Conservation (phyloP, 2,329 filamentous ascomycete species). For the Onygena corvina region DNA sequence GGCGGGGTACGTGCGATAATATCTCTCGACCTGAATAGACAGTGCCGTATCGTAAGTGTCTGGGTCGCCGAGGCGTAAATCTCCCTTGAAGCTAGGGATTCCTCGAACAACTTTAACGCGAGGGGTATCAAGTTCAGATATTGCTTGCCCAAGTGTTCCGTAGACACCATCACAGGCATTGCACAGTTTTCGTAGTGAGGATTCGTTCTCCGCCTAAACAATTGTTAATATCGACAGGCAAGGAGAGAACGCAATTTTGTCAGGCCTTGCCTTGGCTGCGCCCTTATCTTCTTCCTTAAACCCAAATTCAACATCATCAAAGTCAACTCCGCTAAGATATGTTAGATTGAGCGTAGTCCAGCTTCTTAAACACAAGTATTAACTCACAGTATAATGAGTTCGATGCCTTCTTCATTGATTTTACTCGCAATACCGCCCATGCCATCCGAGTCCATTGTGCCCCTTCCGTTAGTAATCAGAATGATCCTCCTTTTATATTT, state of each 20-base stretch:
- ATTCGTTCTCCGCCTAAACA: constrained; percentile 57
- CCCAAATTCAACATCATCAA: constrained; percentile 80
- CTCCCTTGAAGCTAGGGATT: constrained; percentile 66
- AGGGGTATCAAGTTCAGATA: constrained; percentile 66
- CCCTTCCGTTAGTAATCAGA: constrained; percentile 71
- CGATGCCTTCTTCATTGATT: constrained; percentile 63
- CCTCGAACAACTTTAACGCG: constrained; percentile 63
- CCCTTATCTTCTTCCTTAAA: constrained; percentile 86
- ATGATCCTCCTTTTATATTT: constrained; percentile 73
- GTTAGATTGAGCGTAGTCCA: constrained; percentile 20
- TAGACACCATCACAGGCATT: constrained; percentile 59
- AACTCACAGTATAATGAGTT: constrained; percentile 64
- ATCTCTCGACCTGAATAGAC: constrained; percentile 77
- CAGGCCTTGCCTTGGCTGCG: constrained; percentile 46
- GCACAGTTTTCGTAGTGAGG: constrained; percentile 50
- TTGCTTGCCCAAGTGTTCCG: constrained; percentile 76
- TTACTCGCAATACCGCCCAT: constrained; percentile 58
- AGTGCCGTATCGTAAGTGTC: constrained; percentile 61
- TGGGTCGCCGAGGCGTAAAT: constrained; percentile 66
- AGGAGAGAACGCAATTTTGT: not conserved
- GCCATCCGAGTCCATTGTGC: constrained; percentile 59
- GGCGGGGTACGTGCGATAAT: constrained; percentile 72
- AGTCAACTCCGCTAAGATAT: constrained; percentile 63
- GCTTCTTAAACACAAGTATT: not conserved
- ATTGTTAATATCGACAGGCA: constrained; percentile 1